These are phyloP conservation scores for Phytophthora pinifolia DNA, from an alignment of 352 stramenopile species.

Conservation along the genomic window DNA sequence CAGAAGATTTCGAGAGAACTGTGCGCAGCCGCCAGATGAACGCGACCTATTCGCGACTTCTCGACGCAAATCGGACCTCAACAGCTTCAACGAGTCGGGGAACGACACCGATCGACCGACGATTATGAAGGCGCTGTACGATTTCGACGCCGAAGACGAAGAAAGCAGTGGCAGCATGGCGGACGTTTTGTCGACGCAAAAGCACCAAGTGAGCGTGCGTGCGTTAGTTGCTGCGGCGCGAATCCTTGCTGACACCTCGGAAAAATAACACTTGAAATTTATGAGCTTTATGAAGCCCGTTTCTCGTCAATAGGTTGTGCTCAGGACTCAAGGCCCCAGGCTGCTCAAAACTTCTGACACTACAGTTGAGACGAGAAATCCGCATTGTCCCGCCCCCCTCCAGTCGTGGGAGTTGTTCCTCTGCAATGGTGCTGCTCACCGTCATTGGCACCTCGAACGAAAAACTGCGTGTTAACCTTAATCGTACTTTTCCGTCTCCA, in stretches of 20 bases:
- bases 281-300: background rate
- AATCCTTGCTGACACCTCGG: constrained; percentile 45
- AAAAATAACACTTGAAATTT: constrained; percentile 21
- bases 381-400: no score
- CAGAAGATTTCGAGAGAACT: constrained; percentile 50
- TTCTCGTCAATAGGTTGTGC: background rate
- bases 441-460: no score
- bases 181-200: constrained; percentile 31
- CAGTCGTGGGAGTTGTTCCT: no score
- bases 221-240: constrained; percentile 43
- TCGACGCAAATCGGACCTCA: constrained; percentile 49
- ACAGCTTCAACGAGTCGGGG: constrained; percentile 30
- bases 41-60: constrained; percentile 44
- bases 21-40: constrained; percentile 39
- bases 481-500: no score
- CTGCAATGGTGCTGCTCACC: no score
- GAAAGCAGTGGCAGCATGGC: constrained; percentile 9
- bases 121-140: constrained; percentile 39
- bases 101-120: constrained; percentile 27
- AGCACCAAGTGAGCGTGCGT: constrained; percentile 32
- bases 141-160: constrained; percentile 30
- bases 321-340: no score
- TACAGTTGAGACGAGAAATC: no score
- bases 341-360: no score
- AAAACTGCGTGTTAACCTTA: no score